These are phyloP conservation scores for Solanum medicagineum DNA, from an alignment of 257 asterid species.

Conservation along the genomic window DNA sequence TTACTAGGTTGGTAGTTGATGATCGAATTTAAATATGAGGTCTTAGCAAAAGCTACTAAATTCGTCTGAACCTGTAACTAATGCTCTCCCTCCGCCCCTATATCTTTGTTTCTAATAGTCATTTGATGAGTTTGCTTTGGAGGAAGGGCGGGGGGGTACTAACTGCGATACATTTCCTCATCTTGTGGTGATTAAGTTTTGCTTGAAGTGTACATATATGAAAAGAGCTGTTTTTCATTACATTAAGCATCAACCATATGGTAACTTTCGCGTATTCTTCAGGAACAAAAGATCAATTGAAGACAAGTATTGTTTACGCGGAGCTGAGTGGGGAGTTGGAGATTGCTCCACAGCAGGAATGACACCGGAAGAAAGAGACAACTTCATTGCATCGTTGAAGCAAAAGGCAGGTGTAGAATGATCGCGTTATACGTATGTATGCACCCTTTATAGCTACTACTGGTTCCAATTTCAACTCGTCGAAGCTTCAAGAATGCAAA, in stretches of 20 bases:
- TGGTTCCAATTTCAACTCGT: not conserved
- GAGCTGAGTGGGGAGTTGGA: slow-evolving; percentile 99
- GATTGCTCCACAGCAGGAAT: slow-evolving; percentile 82
- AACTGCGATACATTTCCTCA: not conserved
- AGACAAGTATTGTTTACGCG: slow-evolving; percentile 81
- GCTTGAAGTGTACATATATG: not conserved
- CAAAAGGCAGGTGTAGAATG: slow-evolving; percentile 69
- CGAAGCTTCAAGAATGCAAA: not conserved
- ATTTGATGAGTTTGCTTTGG: not conserved
- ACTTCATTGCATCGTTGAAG: slow-evolving; percentile 72
- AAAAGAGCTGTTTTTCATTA: not conserved
- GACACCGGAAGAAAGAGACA: slow-evolving; percentile 77
- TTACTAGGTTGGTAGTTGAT: too few species aligned
- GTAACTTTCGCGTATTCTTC: not conserved
- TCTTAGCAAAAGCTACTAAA: too few species aligned
- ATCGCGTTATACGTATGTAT: not conserved
- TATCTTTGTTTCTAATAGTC: not conserved
- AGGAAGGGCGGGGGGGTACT: not conserved
- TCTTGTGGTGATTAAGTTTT: not conserved
- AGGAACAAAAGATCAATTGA: slow-evolving; percentile 52
- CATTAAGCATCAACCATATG: not conserved
- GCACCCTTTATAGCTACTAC: not conserved
- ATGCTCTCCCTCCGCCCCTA: too few species aligned
- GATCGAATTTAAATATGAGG: too few species aligned
- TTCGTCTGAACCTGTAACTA: too few species aligned